Evolutionary conservation across 768 basidiomycete species (phyloP), one percentile per base, ranked within the genome.

Genomic region (Amanita muscaria): DNA sequence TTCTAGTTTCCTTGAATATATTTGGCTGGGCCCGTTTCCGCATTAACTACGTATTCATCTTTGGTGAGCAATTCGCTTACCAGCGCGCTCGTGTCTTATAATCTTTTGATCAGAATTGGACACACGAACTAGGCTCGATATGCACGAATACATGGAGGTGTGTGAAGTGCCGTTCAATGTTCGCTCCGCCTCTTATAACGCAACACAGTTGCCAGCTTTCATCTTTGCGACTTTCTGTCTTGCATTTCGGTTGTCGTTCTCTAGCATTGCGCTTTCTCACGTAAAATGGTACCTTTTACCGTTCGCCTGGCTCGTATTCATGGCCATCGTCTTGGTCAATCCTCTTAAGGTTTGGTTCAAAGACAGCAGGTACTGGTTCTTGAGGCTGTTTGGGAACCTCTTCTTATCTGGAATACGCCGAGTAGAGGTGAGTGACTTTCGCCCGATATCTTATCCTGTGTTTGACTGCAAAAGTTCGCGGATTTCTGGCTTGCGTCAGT

Each of bases 31-130:
- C 77, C 0, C 62, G 64, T 4, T 67, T 80, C 4, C 72, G 85
- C 36, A 90, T 99, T 53, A 98, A 97, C 58, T 94, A 92, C 54
- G 74, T 81, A n/a, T 94, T 97, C 59, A 88, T 93, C 27, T 88
- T 93, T 55, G 85, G 85, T 86, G 47, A 30, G 73, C 19, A 23
- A 53, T 19, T 31, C 36, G 19, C 14, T 38, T 46, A 12, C n/a
- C n/a, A 50, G 4, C 29, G 15, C 35, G 25, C 16, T 21, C 40
- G n/a, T 32, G 10, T 1, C 4, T 15, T n/a, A 48, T 32, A 29
- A 40, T 40, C 18, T 29, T n/a, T 16, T 25, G 24, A 49, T 16
- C 16, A 83, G 88, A 86, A 59, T 59, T 93, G 43, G 76, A 89
- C 50, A 57, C 79, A 18, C 72, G 79, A 46, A 79, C 82, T 25